phyloP scores from a whole-genome alignment of 139 green algal species.

The Picochlorum sp. region DNA sequence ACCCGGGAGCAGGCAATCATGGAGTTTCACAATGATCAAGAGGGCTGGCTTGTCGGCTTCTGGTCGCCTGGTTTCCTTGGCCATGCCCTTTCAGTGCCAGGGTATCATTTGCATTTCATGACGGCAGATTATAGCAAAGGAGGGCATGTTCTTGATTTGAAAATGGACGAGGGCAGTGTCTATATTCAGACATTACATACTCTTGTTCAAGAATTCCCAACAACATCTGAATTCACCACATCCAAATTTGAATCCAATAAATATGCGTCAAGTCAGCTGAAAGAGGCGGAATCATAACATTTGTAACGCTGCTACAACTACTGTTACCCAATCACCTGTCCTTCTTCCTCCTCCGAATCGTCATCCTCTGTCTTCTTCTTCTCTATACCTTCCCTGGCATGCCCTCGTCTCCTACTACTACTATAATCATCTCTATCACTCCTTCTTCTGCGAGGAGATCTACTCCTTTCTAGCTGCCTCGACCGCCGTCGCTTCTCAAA shows the following conservation, averaged over 20 bases:
- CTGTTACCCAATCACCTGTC: too few species aligned
- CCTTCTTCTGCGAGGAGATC: too few species aligned
- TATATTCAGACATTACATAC: background rate
- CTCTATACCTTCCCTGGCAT: too few species aligned
- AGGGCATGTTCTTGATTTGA: slow-evolving; percentile 1
- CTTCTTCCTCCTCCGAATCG: too few species aligned
- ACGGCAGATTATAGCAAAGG: background rate
- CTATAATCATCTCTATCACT: too few species aligned
- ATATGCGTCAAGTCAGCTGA: too few species aligned
- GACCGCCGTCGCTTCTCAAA: background rate
- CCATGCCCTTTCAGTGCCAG: background rate
- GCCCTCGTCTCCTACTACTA: too few species aligned
- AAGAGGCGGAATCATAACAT: too few species aligned
- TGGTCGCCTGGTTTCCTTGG: background rate
- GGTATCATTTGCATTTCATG: slow-evolving; percentile 1
- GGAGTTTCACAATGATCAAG: background rate
- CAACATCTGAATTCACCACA: background rate
- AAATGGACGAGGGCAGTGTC: background rate
- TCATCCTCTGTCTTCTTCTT: too few species aligned
- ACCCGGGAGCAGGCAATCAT: background rate
- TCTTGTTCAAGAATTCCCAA: background rate
- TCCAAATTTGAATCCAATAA: too few species aligned
- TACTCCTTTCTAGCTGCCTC: background rate
- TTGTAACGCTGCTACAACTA: too few species aligned
- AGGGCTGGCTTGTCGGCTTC: background rate